Conservation (phyloP, 495 filamentous ascomycete genomes). For the Neurospora cerealis region DNA sequence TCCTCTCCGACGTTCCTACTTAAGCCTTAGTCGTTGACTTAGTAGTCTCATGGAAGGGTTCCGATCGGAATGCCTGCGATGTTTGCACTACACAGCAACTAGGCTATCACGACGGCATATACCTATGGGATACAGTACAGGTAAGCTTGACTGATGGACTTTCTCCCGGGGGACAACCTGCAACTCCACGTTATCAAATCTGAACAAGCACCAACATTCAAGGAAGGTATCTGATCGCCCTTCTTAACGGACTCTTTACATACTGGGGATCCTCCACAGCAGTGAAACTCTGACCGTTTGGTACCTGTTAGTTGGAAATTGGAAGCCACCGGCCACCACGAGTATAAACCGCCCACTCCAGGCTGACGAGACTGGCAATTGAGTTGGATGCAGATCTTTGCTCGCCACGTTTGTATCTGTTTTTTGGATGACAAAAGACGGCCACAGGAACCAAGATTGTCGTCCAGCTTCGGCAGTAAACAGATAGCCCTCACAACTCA, state of each 20-base stretch:
- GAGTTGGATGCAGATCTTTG: background rate
- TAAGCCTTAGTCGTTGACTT: background rate
- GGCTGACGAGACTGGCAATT: background rate
- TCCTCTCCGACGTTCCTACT: background rate
- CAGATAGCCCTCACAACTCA: no score
- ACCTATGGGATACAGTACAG: background rate
- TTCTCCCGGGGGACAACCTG: background rate
- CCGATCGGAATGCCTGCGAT: background rate
- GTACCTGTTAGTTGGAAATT: background rate
- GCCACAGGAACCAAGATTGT: background rate
- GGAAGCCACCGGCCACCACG: background rate
- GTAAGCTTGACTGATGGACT: background rate
- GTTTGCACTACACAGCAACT: background rate
- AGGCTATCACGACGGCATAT: background rate
- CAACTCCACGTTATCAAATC: background rate
- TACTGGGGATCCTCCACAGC: background rate
- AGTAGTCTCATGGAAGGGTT: background rate
- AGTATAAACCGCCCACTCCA: background rate
- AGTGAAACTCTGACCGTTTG: background rate
- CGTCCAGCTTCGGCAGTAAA: background rate
- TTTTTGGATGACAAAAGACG: background rate
- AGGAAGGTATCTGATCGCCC: background rate
- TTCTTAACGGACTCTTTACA: background rate
- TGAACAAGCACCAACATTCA: background rate
- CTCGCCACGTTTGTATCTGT: background rate